Evolutionary conservation across 805 yeast species (phyloP).

Genomic region (Cyberlindnera saturnus): DNA sequence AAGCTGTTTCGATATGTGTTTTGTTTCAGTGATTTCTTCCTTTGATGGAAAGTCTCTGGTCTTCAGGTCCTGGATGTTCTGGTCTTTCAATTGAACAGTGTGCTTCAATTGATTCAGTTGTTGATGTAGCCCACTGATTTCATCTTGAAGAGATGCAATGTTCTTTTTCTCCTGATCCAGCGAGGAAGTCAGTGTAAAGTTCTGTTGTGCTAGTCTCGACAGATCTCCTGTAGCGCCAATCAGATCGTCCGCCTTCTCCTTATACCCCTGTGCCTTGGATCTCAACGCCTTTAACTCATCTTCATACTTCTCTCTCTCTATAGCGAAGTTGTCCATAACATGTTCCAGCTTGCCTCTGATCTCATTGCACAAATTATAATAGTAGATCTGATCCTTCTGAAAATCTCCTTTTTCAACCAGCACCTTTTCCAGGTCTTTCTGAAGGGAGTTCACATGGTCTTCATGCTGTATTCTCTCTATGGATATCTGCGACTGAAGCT

Average conservation of each 20-base stretch:
- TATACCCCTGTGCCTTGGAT: conserved; percentile 11
- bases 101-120: neutral
- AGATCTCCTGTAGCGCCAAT: neutral
- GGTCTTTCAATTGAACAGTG: conserved; percentile 13
- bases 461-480: conserved; percentile 28
- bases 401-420: conserved; percentile 13
- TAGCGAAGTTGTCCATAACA: conserved; percentile 20
- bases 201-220: neutral
- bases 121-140: conserved; percentile 1
- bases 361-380: conserved; percentile 31
- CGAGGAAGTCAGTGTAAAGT: neutral
- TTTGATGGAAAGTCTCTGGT: neutral
- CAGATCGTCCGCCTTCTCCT: conserved; percentile 5
- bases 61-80: conserved; percentile 23
- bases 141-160: too few species aligned
- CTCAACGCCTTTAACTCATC: conserved; percentile 13
- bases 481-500: conserved; percentile 34
- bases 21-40: neutral
- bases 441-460: conserved; percentile 23
- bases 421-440: conserved; percentile 18
- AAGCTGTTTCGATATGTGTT: conserved; percentile 19
- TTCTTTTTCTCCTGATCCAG: too few species aligned
- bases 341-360: conserved; percentile 20
- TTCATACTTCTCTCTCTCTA: conserved; percentile 21
- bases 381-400: conserved; percentile 28